phyloP scores from a whole-genome alignment of 2,329 filamentous ascomycete genomes.

The Sphaerulina musiva region DNA sequence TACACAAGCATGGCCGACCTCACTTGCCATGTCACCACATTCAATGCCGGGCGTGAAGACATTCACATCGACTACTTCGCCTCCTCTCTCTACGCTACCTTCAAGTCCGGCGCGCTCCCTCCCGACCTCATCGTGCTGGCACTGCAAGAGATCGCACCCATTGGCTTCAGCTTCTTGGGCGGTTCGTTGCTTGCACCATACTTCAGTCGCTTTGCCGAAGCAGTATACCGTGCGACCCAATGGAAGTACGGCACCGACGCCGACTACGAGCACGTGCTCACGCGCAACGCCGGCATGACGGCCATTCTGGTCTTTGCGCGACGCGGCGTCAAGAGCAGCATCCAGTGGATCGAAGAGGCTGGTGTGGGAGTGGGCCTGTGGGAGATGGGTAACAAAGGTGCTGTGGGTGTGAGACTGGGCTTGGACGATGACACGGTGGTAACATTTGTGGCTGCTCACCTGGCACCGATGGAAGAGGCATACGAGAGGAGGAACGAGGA shows the following conservation, averaged over 20 bases:
- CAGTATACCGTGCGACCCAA: conserved; percentile 44
- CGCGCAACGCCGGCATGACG: conserved; percentile 80
- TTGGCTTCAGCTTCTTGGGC: conserved; percentile 78
- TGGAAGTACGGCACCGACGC: conserved; percentile 55
- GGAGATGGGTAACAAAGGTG: conserved; percentile 94
- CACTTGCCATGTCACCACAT: conserved; percentile 73
- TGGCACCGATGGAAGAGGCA: conserved; percentile 80
- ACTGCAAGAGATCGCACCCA: conserved; percentile 83
- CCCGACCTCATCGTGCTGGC: conserved; percentile 61
- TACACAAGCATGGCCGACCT: conserved; percentile 40
- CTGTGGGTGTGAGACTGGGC: conserved; percentile 68
- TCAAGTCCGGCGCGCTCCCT: conserved; percentile 44
- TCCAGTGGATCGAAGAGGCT: conserved; percentile 65
- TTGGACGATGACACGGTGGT: conserved; percentile 53
- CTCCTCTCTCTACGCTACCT: conserved; percentile 46
- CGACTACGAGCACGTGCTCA: conserved; percentile 62
- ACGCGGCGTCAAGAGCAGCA: conserved; percentile 49
- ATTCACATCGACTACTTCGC: conserved; percentile 67
- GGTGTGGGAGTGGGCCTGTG: conserved; percentile 77
- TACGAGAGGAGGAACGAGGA: conserved; percentile 72
- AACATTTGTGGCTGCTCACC: conserved; percentile 81
- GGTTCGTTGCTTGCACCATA: conserved; percentile 72
- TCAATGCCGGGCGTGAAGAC: conserved; percentile 73
- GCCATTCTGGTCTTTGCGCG: conserved; percentile 78
- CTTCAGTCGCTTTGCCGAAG: conserved; percentile 62